Evolutionary conservation across 805 yeast genomes (phyloP), one percentile per base, ranked within the genome.

Genomic region (Saccharomycopsis amapae): DNA sequence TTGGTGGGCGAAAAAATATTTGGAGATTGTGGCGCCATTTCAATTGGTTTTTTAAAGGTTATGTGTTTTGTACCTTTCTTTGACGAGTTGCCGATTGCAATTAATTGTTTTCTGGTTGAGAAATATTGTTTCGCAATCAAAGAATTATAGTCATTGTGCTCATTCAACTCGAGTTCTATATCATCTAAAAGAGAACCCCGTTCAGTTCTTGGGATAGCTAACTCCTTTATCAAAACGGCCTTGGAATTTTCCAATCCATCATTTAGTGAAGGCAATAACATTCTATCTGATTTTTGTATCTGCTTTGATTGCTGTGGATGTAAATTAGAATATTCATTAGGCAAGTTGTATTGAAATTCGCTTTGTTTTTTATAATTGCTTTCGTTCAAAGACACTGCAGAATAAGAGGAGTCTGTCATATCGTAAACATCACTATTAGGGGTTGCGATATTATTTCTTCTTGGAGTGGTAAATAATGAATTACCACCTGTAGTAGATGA

Each of bases 161-260:
- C 41, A 32, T 44, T 30, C 5, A 37, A 22, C 12, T 17, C 31
- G 2, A 37, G 13, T 15, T 23, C 13, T 4, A n/a, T 7, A 15
- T 30, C 25, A 10, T 40, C 15, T 10, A 45, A 28, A 17, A 43
- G 25, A 20, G 53, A 50, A 7, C 53, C 51, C 40, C 51, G 34
- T 17, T 38, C 39, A 19, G 44, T 50, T 42, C 53, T 42, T 23
- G 53, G 53, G 7, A 50, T 39, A 7, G 49, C 50, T 10, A 50
- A 35, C 12, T 39, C 51, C 3, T 39, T 26, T 9, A 50, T 42
- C 2, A 50, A 30, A n/a, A n/a, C n/a, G n/a, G n/a, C n/a, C n/a
- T n/a, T n/a, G n/a, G n/a, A n/a, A n/a, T n/a, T n/a, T n/a, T n/a
- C n/a, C n/a, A n/a, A n/a, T n/a, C n/a, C n/a, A n/a, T n/a, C n/a